Conservation (phyloP, 306 rosid species). For the Cyclanthera cordifolia region DNA sequence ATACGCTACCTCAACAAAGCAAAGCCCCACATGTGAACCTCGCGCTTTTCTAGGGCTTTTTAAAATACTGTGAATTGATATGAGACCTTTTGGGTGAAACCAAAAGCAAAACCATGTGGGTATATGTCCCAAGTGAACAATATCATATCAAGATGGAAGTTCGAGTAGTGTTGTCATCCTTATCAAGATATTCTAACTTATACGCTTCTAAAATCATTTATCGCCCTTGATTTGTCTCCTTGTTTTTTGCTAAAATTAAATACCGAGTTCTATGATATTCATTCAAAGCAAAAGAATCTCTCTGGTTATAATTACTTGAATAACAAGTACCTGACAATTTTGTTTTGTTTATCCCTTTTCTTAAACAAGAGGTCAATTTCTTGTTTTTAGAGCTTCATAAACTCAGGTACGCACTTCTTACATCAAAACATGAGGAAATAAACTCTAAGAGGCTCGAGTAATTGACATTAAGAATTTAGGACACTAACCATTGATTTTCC, state of each 20-base stretch:
- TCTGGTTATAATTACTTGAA: neutral
- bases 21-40: no score
- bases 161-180: no score
- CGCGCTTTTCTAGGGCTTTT: no score
- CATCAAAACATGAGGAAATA: neutral
- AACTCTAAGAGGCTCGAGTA: neutral
- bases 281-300: neutral
- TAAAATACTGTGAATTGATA: no score
- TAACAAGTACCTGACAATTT: neutral
- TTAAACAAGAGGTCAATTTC: neutral
- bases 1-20: no score
- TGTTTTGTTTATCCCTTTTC: neutral
- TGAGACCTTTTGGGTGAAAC: no score
- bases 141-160: no score
- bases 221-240: no score
- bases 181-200: neutral
- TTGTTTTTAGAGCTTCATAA: neutral
- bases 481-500: constrained; percentile 69
- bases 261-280: no score
- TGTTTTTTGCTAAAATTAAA: no score
- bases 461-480: neutral
- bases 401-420: neutral
- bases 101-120: no score
- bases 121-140: no score
- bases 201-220: neutral